Conservation (phyloP, 1,284 basidiomycete genomes). For the Heterobasidion irregulare region DNA sequence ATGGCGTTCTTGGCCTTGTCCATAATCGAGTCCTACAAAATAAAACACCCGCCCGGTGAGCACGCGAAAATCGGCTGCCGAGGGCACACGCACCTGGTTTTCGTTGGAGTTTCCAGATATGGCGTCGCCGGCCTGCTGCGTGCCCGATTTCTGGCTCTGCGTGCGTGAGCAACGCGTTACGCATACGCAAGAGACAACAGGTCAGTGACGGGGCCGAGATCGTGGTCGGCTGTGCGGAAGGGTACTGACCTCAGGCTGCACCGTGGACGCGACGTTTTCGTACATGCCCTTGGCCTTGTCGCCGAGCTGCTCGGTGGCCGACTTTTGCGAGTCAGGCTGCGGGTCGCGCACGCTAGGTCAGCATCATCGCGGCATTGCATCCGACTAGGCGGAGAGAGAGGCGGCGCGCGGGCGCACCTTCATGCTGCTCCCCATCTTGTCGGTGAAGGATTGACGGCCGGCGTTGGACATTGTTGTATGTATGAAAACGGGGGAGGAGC, state of each 20-base stretch:
- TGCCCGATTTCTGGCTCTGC: constrained; percentile 35
- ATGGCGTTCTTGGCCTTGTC: constrained; percentile 45
- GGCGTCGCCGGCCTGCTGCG: constrained; percentile 35
- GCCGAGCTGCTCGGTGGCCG: constrained; percentile 1
- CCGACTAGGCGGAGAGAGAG: background rate
- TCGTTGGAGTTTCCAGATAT: constrained; percentile 32
- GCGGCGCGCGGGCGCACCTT: background rate
- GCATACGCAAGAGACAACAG: background rate
- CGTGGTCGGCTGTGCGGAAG: too few relatives aligned
- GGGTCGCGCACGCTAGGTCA: background rate
- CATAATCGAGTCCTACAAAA: constrained; percentile 28
- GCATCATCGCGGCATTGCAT: background rate
- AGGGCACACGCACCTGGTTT: constrained; percentile 17
- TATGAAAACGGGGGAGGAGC: background rate
- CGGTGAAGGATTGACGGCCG: background rate
- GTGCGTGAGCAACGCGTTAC: background rate
- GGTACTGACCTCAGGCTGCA: constrained; percentile 1
- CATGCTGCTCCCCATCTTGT: background rate
- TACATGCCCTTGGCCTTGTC: constrained; percentile 2
- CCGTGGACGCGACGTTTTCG: background rate
- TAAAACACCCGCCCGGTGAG: background rate
- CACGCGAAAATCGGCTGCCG: background rate
- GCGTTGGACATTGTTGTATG: background rate
- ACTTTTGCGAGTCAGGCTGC: constrained; percentile 2
- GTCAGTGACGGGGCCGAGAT: background rate